Evolutionary conservation across 768 basidiomycete species (phyloP).

Genomic region (Lentinula boryana): DNA sequence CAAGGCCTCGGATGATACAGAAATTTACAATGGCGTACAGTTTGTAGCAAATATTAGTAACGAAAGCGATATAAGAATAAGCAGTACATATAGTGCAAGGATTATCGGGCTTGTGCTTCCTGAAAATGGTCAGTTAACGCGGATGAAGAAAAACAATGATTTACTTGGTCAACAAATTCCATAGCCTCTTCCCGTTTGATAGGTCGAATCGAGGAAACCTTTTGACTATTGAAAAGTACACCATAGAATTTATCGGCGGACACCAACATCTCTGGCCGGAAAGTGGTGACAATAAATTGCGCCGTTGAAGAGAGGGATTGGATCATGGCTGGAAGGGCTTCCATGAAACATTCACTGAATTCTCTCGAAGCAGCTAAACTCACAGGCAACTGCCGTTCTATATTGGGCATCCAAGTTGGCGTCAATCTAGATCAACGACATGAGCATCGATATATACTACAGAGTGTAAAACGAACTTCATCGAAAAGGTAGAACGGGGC

Average conservation of each 20-base stretch:
- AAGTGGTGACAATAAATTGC: slow-evolving; percentile 98
- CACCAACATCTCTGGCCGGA: slow-evolving; percentile 95
- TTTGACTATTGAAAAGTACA: slow-evolving; percentile 93
- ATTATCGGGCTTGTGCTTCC: slow-evolving; percentile 18
- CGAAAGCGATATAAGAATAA: not conserved
- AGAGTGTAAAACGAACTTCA: slow-evolving; percentile 44
- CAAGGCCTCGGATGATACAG: not conserved
- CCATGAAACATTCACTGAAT: not conserved
- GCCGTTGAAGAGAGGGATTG: slow-evolving; percentile 80
- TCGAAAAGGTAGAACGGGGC: slow-evolving; percentile 99
- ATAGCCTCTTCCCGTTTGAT: slow-evolving; percentile 89
- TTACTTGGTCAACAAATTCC: slow-evolving; percentile 88
- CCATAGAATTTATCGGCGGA: slow-evolving; percentile 97
- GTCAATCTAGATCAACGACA: slow-evolving; percentile 59
- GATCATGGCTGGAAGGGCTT: slow-evolving; percentile 71
- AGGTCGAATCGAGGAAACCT: slow-evolving; percentile 82
- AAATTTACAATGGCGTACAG: too few species aligned
- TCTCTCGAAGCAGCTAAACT: slow-evolving; percentile 20
- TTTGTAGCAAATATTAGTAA: not conserved
- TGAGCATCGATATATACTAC: not conserved
- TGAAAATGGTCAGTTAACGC: not conserved
- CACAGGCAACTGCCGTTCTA: slow-evolving; percentile 92
- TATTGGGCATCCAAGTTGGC: slow-evolving; percentile 98
- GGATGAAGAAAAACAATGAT: slow-evolving; percentile 12
- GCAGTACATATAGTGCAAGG: not conserved